Evolutionary conservation across 768 basidiomycete genomes (phyloP), one percentile per base, ranked within the genome.

Genomic region (Collybia sordida): DNA sequence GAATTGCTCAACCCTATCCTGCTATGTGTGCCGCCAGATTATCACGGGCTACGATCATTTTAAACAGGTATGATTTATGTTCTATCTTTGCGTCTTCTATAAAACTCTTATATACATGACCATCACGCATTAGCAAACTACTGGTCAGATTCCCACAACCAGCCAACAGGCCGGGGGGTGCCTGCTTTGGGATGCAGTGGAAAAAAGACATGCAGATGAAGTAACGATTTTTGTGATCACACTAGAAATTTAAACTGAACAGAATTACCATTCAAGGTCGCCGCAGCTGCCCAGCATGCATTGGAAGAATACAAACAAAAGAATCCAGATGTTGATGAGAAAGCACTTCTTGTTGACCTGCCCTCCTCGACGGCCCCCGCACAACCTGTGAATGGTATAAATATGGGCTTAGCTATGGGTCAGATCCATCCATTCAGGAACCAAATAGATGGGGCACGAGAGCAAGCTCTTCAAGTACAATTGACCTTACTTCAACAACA

Each of bases 41-140:
- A 87, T 95, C 34, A 67, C 31, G 0, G 88, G 88, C 3, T 93
- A 93, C 56, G 82, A 87, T 0, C 92, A 94, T 61, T 94, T 93
- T 59, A 64, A 75, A 35, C 70, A 79, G 42, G 80, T 80, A 58
- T 31, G 74, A 64, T 31, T 54, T 22, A 43, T 11, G 40, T 27
- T 22, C 3, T 22, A 15, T 27, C 34, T 28, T 39, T 28, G 19
- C 47, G 15, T 41, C 45, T 46, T 49, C 45, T 46, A 41, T 23
- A 55, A 48, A 6, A 49, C 31, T 23, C 52, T 64, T 1, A 56
- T 61, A 17, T 38, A 42, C 14, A 42, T 44, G 45, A 47, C 50
- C 41, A n/a, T 17, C 17, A 9, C 22, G 14, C 40, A 8, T 5
- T 17, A 22, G 17, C 53, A 2, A 45, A 49, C 8, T 49, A 46